Evolutionary conservation across 2,329 filamentous ascomycete species (phyloP).

Genomic region (Blastomyces gilchristii): DNA sequence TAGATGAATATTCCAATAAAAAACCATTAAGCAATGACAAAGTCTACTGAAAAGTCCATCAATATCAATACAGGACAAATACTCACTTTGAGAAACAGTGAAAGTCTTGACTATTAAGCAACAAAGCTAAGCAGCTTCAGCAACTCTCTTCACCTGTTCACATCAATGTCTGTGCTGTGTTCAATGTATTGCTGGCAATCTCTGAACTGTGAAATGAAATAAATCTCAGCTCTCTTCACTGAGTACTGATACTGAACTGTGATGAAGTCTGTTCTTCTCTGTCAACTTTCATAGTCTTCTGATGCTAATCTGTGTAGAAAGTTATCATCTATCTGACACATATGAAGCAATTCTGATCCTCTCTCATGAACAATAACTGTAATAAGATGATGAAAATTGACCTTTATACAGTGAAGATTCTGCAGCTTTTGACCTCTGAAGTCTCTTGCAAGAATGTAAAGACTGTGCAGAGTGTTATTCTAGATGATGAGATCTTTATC

Average conservation of each 20-base stretch:
- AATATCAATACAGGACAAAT: slow-evolving; percentile 17
- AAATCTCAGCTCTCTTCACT: slow-evolving; percentile 22
- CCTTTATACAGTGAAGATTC: slow-evolving; percentile 21
- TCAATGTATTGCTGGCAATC: slow-evolving; percentile 26
- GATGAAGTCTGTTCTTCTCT: slow-evolving; percentile 23
- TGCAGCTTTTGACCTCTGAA: neutral
- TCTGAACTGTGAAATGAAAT: slow-evolving; percentile 26
- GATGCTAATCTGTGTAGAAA: slow-evolving; percentile 20
- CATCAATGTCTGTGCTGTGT: slow-evolving; percentile 19
- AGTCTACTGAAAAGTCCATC: slow-evolving; percentile 24
- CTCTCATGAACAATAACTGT: slow-evolving; percentile 22
- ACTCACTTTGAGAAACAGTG: slow-evolving; percentile 15
- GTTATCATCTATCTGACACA: slow-evolving; percentile 25
- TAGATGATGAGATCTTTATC: slow-evolving; percentile 8
- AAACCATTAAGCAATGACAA: slow-evolving; percentile 20
- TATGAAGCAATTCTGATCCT: slow-evolving; percentile 26
- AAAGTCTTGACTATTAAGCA: slow-evolving; percentile 15
- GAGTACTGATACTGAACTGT: slow-evolving; percentile 23
- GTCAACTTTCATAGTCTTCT: slow-evolving; percentile 2
- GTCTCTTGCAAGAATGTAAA: neutral
- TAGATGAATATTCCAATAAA: slow-evolving; percentile 25
- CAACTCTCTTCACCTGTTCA: slow-evolving; percentile 10
- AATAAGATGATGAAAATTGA: slow-evolving; percentile 23
- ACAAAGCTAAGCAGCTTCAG: neutral
- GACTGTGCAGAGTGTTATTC: neutral